phyloP scores from a whole-genome alignment of 2,329 filamentous ascomycete species.

The Pezicula radicicola region DNA sequence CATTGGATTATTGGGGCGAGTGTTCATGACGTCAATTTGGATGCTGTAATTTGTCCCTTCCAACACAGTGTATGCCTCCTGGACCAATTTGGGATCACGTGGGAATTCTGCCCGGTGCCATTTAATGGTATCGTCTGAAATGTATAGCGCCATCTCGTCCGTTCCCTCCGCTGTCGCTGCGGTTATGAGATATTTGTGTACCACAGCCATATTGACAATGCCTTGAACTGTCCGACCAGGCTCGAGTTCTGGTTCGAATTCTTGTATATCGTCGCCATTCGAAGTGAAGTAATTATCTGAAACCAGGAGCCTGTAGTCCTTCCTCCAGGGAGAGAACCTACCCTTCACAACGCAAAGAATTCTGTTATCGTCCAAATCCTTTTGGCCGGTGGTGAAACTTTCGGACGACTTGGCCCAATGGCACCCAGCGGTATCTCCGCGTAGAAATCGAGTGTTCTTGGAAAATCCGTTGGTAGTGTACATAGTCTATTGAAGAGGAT shows the following conservation, averaged over 20 bases:
- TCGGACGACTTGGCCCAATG: conserved; percentile 81
- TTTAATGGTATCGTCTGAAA: conserved; percentile 75
- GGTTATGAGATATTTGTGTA: conserved; percentile 84
- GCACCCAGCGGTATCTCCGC: conserved; percentile 70
- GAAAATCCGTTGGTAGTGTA: conserved; percentile 90
- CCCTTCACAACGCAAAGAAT: conserved; percentile 80
- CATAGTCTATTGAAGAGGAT: conserved; percentile 33
- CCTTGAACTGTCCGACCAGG: conserved; percentile 72
- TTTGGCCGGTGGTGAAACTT: conserved; percentile 67
- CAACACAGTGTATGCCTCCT: conserved; percentile 88
- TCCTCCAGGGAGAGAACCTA: conserved; percentile 64
- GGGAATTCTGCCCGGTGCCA: conserved; percentile 95
- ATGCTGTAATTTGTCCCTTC: conserved; percentile 98
- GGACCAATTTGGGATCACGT: conserved; percentile 72
- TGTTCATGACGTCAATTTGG: conserved; percentile 87
- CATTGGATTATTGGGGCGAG: conserved; percentile 64
- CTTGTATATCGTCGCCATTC: conserved; percentile 47
- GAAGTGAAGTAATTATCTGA: conserved; percentile 80
- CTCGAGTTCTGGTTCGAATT: conserved; percentile 76
- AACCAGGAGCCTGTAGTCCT: conserved; percentile 74
- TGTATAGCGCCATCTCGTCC: conserved; percentile 87
- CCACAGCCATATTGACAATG: conserved; percentile 75
- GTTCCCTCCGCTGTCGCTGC: conserved; percentile 78
- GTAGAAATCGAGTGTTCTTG: conserved; percentile 59
- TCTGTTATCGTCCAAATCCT: conserved; percentile 64